Evolutionary conservation across 768 basidiomycete genomes (phyloP).

Genomic region (Agrocybe pediades): DNA sequence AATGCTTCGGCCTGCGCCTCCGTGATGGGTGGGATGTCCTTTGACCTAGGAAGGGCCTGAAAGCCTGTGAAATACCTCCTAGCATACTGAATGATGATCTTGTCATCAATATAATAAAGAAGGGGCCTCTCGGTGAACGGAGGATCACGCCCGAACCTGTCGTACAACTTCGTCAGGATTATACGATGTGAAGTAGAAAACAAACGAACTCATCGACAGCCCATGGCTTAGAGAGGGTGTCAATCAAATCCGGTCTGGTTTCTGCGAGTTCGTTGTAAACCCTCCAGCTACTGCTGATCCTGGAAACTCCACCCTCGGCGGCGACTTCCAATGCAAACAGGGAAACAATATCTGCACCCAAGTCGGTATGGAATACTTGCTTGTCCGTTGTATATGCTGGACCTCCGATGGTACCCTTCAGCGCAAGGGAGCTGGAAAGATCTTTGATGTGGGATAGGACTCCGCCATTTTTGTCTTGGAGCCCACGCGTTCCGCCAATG

Average conservation of each 20-base stretch:
- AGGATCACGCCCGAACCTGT: slow-evolving; percentile 39
- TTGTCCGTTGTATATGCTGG: slow-evolving; percentile 51
- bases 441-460: slow-evolving; percentile 51
- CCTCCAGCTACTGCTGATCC: slow-evolving; percentile 44
- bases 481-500: slow-evolving; percentile 15
- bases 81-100: slow-evolving; percentile 47
- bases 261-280: slow-evolving; percentile 51
- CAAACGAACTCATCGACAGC: slow-evolving; percentile 38
- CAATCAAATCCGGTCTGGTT: slow-evolving; percentile 46
- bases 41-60: slow-evolving; percentile 31
- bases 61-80: slow-evolving; percentile 46
- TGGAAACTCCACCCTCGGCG: slow-evolving; percentile 44
- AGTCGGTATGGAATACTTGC: slow-evolving; percentile 53
- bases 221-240: slow-evolving; percentile 43
- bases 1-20: slow-evolving; percentile 53
- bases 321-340: slow-evolving; percentile 43
- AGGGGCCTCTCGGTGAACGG: slow-evolving; percentile 38
- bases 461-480: slow-evolving; percentile 29
- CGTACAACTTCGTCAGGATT: neutral
- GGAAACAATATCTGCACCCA: slow-evolving; percentile 44
- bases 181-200: neutral
- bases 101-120: slow-evolving; percentile 39
- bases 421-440: slow-evolving; percentile 37
- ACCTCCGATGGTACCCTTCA: slow-evolving; percentile 37
- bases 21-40: slow-evolving; percentile 44